Evolutionary conservation across 1,284 basidiomycete species (phyloP).

Genomic region (Phellopilus nigrolimitatus): DNA sequence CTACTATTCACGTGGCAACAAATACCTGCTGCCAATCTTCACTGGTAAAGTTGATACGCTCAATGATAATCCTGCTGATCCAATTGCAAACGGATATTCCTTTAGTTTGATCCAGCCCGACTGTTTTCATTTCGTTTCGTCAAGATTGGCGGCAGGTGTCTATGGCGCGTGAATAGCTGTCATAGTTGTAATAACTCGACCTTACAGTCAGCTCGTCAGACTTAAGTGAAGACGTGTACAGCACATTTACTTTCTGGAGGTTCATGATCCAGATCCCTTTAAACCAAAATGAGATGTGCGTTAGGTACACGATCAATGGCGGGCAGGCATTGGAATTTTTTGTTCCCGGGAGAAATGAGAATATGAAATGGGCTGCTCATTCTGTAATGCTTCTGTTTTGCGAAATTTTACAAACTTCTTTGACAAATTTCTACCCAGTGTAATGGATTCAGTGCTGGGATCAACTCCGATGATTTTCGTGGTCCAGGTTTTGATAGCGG

Average conservation of each 20-base stretch:
- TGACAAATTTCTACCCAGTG: conserved; percentile 41
- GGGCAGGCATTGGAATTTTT: conserved; percentile 79
- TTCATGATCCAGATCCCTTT: conserved; percentile 87
- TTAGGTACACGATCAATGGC: conserved; percentile 76
- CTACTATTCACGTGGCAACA: too few relatives aligned
- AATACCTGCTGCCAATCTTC: too few relatives aligned
- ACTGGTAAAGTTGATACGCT: too few relatives aligned
- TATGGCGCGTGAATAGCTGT: too few relatives aligned
- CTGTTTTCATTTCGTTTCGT: too few relatives aligned
- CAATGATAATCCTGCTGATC: too few relatives aligned
- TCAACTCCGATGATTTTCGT: conserved; percentile 75
- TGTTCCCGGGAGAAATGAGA: conserved; percentile 78
- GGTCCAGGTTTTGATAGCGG: conserved; percentile 71
- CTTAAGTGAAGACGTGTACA: conserved; percentile 26
- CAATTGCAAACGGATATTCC: too few relatives aligned
- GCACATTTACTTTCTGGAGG: conserved; percentile 91
- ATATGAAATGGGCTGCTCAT: conserved; percentile 89
- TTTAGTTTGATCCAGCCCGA: too few relatives aligned
- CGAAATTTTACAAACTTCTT: conserved; percentile 2
- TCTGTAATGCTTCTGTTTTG: conserved; percentile 45
- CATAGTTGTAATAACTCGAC: background rate
- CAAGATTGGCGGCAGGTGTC: too few relatives aligned
- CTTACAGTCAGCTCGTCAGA: background rate
- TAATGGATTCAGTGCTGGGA: conserved; percentile 77
- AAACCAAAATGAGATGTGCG: conserved; percentile 62